These are phyloP conservation scores for Aspergillus terreus DNA, from an alignment of 2,329 filamentous ascomycete species.

Conservation along the genomic window DNA sequence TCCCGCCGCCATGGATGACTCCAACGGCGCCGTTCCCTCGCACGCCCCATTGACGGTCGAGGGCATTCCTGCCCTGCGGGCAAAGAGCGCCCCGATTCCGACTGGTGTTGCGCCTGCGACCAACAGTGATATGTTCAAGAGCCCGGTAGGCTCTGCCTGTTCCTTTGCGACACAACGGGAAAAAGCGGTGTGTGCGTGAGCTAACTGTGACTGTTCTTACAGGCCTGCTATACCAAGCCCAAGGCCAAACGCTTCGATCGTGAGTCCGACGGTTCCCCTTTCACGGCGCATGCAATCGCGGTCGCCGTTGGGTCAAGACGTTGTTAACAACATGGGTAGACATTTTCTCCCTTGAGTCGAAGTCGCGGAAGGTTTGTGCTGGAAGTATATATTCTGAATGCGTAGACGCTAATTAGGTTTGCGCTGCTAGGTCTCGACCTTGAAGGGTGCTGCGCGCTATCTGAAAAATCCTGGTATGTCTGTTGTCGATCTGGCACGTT, in stretches of 20 bases:
- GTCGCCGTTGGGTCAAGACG: background rate
- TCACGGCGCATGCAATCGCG: background rate
- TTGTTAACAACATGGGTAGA: conserved; percentile 26
- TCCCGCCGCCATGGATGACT: conserved; percentile 17
- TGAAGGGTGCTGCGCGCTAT: conserved; percentile 78
- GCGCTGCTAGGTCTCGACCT: conserved; percentile 55
- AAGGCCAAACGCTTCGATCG: conserved; percentile 80
- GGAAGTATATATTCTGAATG: background rate
- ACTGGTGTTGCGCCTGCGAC: conserved; percentile 73
- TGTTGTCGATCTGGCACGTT: background rate
- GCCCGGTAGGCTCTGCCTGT: conserved; percentile 50
- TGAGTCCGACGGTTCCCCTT: conserved; percentile 47
- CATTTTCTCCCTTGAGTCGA: conserved; percentile 61
- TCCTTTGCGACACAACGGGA: background rate
- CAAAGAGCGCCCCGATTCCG: conserved; percentile 64
- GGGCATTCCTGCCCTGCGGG: conserved; percentile 64
- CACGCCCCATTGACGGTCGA: conserved; percentile 56
- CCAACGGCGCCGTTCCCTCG: conserved; percentile 10
- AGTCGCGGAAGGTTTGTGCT: conserved; percentile 41
- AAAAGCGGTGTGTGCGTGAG: background rate
- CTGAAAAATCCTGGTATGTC: conserved; percentile 66
- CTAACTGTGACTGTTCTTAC: conserved; percentile 15
- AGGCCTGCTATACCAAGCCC: conserved; percentile 57
- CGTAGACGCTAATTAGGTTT: conserved; percentile 6
- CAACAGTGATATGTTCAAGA: conserved; percentile 81